Evolutionary conservation across 441 rosid species (phyloP).

Genomic region (Dalechampia spathulata): DNA sequence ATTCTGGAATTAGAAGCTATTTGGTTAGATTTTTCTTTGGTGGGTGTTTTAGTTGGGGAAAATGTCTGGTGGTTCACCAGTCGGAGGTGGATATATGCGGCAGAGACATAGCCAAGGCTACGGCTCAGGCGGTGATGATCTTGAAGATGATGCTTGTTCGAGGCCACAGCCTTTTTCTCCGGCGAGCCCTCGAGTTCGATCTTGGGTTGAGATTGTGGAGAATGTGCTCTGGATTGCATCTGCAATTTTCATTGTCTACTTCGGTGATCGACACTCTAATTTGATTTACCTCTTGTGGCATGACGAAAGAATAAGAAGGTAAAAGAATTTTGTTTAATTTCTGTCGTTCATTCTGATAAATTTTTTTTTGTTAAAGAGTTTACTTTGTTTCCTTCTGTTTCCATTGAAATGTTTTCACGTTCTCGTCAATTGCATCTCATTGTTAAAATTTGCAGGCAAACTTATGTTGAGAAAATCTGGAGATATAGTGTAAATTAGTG

Average conservation of each 20-base stretch:
- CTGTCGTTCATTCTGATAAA: not conserved
- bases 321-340: not conserved
- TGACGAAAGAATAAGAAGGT: slow-evolving; percentile 83
- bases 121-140: slow-evolving; percentile 79
- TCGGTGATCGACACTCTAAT: slow-evolving; percentile 73
- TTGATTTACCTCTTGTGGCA: slow-evolving; percentile 61
- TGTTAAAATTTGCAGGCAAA: not conserved
- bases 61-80: slow-evolving; percentile 95
- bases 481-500: not conserved
- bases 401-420: slow-evolving; percentile 4
- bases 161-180: slow-evolving; percentile 48
- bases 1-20: slow-evolving; percentile 7
- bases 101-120: slow-evolving; percentile 97
- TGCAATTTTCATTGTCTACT: slow-evolving; percentile 65
- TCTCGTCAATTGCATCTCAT: not conserved
- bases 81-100: slow-evolving; percentile 82
- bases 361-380: not conserved
- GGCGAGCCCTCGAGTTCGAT: slow-evolving; percentile 33
- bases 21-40: not conserved
- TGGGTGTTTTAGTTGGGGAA: slow-evolving; percentile 1
- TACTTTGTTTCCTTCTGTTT: not conserved
- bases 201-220: slow-evolving; percentile 73
- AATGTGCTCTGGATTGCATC: slow-evolving; percentile 83
- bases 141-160: slow-evolving; percentile 96
- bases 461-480: not conserved